Evolutionary conservation across 2,329 filamentous ascomycete genomes (phyloP).

Genomic region (Plenodomus lindquistii): DNA sequence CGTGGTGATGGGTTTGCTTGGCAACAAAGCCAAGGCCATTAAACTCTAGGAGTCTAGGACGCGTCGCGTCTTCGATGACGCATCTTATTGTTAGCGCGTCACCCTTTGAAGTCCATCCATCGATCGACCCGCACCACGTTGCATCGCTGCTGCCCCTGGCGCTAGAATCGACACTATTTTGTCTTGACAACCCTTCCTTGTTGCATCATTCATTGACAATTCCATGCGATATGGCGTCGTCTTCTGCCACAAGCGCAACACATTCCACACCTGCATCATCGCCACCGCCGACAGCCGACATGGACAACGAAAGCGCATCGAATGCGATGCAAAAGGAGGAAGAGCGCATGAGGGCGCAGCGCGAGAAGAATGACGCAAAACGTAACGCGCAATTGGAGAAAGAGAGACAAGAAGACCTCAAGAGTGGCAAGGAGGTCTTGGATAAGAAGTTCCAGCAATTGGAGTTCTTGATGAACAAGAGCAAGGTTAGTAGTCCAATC

Average conservation of each 20-base stretch:
- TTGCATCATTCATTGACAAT: too few species aligned
- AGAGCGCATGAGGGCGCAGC: conserved; percentile 48
- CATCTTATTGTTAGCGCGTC: conserved; percentile 1
- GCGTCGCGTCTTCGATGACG: neutral
- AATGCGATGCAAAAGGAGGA: conserved; percentile 52
- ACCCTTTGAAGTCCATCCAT: neutral
- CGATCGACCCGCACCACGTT: neutral
- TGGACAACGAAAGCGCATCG: conserved; percentile 38
- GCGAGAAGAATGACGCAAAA: conserved; percentile 51
- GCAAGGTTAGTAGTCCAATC: conserved; percentile 42
- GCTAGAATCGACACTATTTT: neutral
- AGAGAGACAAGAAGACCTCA: conserved; percentile 52
- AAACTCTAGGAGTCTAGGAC: neutral
- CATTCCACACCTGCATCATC: conserved; percentile 41
- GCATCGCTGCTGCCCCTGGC: neutral
- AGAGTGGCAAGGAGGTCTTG: conserved; percentile 50
- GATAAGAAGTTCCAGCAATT: conserved; percentile 57
- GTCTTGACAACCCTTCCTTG: neutral
- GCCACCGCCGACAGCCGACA: conserved; percentile 29
- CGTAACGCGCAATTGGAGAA: conserved; percentile 49
- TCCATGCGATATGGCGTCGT: conserved; percentile 24
- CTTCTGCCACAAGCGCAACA: conserved; percentile 24
- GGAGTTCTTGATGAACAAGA: conserved; percentile 57
- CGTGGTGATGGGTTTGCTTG: neutral
- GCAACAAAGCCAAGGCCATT: neutral